A percentile compares a stretch with the other conserved stretches of the same genome.
Conservation (phyloP, 441 rosid species). For the Omphalea diandra region DNA sequence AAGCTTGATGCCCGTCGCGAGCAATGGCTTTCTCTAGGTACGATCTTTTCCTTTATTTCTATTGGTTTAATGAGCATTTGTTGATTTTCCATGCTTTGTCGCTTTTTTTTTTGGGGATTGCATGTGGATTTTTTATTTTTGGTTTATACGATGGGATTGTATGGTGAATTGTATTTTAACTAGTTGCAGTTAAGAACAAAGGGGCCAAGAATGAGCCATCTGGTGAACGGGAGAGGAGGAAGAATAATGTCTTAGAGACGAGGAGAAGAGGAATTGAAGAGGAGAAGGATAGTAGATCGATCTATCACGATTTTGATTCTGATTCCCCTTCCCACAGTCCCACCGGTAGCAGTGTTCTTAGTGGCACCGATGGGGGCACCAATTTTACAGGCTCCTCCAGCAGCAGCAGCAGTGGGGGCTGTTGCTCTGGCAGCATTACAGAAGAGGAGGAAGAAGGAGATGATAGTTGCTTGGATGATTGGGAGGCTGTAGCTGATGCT, state of each 20-base stretch:
- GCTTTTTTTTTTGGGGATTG: background rate
- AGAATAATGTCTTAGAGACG: constrained; percentile 30
- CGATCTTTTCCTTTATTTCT: background rate
- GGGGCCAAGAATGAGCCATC: constrained; percentile 42
- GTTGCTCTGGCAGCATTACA: constrained; percentile 76
- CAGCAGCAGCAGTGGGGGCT: constrained; percentile 66
- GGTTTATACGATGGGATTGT: constrained; percentile 14
- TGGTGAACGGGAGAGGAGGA: constrained; percentile 27
- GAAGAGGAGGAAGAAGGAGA: constrained; percentile 73
- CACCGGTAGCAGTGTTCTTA: constrained; percentile 35
- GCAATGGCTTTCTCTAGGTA: constrained; percentile 98
- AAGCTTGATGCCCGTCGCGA: constrained; percentile 93
- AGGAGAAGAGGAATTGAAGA: constrained; percentile 23
- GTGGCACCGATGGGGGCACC: constrained; percentile 45
- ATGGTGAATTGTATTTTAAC: constrained; percentile 18
- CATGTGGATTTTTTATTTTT: background rate
- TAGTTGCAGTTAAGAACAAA: constrained; percentile 56
- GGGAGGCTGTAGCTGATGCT: constrained; percentile 99
- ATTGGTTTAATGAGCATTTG: background rate
- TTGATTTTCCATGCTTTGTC: background rate
- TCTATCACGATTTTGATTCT: constrained; percentile 53
- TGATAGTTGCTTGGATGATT: constrained; percentile 80
- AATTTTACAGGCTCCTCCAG: constrained; percentile 50
- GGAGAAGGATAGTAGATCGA: constrained; percentile 33
- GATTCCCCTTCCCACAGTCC: constrained; percentile 74